Percentiles rank a stretch among this genome's conserved stretches.
Conservation (phyloP, 1,139 yeast genomes). For the Suhomyces bribrorum region DNA sequence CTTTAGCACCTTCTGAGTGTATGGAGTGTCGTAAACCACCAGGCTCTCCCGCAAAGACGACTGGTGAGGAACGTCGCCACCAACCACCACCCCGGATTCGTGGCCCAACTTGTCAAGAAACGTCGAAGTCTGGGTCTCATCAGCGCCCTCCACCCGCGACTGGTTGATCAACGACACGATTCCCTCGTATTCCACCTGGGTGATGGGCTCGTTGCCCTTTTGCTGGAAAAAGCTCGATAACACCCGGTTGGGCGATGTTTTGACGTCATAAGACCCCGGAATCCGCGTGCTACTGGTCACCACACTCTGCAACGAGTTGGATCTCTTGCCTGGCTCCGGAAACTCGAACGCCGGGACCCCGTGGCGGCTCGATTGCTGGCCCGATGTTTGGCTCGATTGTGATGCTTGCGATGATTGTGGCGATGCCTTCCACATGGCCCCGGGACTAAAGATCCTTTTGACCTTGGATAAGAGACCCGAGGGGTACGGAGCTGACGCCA, state of each 20-base stretch:
- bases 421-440: conserved; percentile 4
- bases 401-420: background rate
- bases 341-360: conserved; percentile 13
- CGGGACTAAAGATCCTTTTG: conserved; percentile 27
- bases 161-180: conserved; percentile 57
- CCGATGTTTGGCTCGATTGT: no score
- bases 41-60: conserved; percentile 5
- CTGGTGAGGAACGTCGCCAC: conserved; percentile 8
- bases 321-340: conserved; percentile 16
- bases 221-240: conserved; percentile 70
- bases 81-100: background rate
- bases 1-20: conserved; percentile 24
- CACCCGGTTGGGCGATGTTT: conserved; percentile 50
- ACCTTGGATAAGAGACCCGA: conserved; percentile 35
- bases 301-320: conserved; percentile 8
- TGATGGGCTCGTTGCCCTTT: conserved; percentile 75
- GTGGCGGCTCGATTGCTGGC: background rate
- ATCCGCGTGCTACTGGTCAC: conserved; percentile 4
- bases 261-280: conserved; percentile 13
- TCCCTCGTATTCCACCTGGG: conserved; percentile 82
- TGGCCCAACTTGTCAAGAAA: background rate
- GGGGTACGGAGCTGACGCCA: conserved; percentile 24
- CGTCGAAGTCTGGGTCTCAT: background rate
- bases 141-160: conserved; percentile 16
- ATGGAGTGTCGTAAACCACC: conserved; percentile 21